Conservation (phyloP, 768 basidiomycete genomes). For the Suillus subluteus region DNA sequence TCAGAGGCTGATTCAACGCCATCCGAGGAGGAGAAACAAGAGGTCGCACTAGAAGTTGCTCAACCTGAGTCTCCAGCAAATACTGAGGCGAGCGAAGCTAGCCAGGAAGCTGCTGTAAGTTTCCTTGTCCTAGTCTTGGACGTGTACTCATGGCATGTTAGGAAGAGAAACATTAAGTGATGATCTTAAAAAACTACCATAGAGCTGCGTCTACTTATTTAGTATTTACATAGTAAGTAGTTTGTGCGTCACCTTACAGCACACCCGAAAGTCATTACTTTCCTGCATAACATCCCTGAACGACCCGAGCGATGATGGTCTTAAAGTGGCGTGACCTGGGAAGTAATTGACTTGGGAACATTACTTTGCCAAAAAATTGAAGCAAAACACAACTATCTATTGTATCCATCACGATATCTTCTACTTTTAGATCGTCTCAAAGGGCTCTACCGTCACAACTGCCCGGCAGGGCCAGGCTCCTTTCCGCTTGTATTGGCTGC, state of each 20-base stretch:
- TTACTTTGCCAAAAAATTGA: neutral
- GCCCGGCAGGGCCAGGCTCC: conserved; percentile 32
- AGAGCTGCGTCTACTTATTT: conserved; percentile 7
- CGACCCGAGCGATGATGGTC: neutral
- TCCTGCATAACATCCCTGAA: conserved; percentile 1
- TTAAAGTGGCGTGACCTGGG: neutral
- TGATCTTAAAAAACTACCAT: neutral
- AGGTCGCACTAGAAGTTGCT: neutral
- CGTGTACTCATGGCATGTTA: neutral
- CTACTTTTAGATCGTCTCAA: conserved; percentile 8
- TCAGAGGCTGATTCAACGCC: neutral
- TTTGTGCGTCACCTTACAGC: neutral
- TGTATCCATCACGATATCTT: neutral
- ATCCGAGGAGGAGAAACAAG: conserved; percentile 1
- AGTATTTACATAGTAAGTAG: conserved; percentile 6
- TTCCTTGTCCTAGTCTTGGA: no score
- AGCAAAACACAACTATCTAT: neutral
- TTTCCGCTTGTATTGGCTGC: conserved; percentile 39
- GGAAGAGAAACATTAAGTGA: conserved; percentile 1
- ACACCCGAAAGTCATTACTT: neutral
- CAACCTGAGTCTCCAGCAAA: conserved; percentile 1
- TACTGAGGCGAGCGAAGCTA: neutral
- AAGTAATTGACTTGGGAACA: neutral
- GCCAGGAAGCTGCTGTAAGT: conserved; percentile 3
- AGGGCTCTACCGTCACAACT: conserved; percentile 7